Base-by-base conservation (phyloP, 495 filamentous ascomycete genomes). In the Penicillium flavigenum region DNA sequence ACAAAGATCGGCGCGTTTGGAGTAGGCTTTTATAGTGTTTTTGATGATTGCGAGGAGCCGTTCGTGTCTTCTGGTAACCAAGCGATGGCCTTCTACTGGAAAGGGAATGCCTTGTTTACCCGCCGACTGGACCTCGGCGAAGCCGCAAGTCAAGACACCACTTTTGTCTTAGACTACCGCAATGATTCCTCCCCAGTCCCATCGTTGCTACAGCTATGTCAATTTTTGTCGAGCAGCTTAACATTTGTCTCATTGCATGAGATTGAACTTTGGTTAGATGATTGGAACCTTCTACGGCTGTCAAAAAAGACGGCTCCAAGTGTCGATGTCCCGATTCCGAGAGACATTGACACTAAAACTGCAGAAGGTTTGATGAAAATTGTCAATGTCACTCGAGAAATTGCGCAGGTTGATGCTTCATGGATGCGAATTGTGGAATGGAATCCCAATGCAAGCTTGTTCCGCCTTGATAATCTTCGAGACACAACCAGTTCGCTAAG, bases 41-140 rank as follows among this genome's bases (percentile, higher is more conserved):
- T 99, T 72, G 89, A 94, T 59, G 94, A 98, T 66, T 97, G 92
- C 67, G 95, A 99, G 67, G 91, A 96, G 63, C 95, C 95, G 5
- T 96, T 98, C 69, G 87, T 98, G 51, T 91, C 88, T 45, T 97
- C 93, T 0, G 95, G 94, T 2, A 83, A 82, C 49, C 83, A 94
- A 66, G 92, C 90, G 22, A 95, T 99, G 89, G 93, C 93, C 11
- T 99, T 99, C 69, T 98, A 96, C 74, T 99, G 95, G 95, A 97
- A 96, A 70, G 89, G 86, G 17, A 96, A 97, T 70, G 88, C 89
- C 7, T 79, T 99, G 5, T 97, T 94, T 67, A 99, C 95, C 5
- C 86, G 91, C 63, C 84, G 87, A 50, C 73, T 90, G 32, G 85
- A 86, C 66, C 66, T 97, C 6, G 83, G 88, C 5, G 76, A 81